Base-by-base conservation (phyloP, 352 stramenopile species). In the Pilasporangium apinafurcum region DNA sequence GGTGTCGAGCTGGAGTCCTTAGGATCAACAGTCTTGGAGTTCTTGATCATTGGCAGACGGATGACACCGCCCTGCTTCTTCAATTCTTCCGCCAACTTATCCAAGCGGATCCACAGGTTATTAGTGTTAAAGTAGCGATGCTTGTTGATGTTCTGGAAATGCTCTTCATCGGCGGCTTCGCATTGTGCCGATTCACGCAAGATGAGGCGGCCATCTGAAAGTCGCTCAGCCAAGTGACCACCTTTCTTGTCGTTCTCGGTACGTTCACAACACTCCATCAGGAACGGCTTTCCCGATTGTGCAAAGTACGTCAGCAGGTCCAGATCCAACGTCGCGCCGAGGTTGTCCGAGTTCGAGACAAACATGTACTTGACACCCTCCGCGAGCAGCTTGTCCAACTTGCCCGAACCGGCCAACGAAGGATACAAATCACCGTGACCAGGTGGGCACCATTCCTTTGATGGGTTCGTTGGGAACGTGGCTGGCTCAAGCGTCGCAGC, bases 191-290 rank as follows among this genome's bases (percentile, higher is more conserved):
- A 91, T 53, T 92, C 58, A 90, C 95, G 86, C 39, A 97, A 88
- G 45, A 99, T 97, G 42, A 98, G 93, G 26, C 94, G 95, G 49
- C 56, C 51, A 56, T 99, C 95, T 48, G 96, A 76, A 60, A 68
- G 97, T 42, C 81, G 78, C 49, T 83, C 59, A 6, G 78, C 95
- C 32, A 99, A 76, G 71, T 99, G 96, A 17, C 96, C 96, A 36
- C 96, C 96, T 83, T 99, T 99, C 83, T 99, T 99, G 78, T 99
- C 96, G 60, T 98, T 98, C 62, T 97, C 95, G 25, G 96, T 99
- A 53, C 96, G 88, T 60, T 98, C 89, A 56, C 95, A 98, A 65
- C 94, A 98, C 63, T 99, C 95, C 75, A 96, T 93, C 46, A 92
- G 63, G 65, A 93, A 92, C 6, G 77, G 78, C 53, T 88, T 92